Percentiles rank a stretch among this genome's conserved stretches.
Conservation (phyloP, 352 stramenopile genomes). For the Pythium pyrilobum region DNA sequence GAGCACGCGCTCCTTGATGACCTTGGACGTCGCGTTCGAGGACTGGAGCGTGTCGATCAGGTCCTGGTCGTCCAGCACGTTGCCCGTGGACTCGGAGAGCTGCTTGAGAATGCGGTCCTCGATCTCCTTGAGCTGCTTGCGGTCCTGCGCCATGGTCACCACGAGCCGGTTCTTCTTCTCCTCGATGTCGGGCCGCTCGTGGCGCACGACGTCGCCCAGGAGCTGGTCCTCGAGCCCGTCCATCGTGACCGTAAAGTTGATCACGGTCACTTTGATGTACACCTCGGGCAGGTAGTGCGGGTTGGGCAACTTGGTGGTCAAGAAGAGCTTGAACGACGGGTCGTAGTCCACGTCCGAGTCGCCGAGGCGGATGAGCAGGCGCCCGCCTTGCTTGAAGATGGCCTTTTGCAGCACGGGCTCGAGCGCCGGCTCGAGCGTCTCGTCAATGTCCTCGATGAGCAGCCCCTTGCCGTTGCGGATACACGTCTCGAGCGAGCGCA, state of each 20-base stretch:
- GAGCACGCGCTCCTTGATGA: slow-evolving; percentile 88
- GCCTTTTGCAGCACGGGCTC: slow-evolving; percentile 92
- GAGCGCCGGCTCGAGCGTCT: slow-evolving; percentile 88
- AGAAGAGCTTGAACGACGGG: slow-evolving; percentile 80
- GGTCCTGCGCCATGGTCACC: slow-evolving; percentile 91
- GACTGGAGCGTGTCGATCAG: slow-evolving; percentile 84
- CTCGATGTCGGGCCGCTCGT: slow-evolving; percentile 91
- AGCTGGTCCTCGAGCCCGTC: slow-evolving; percentile 91
- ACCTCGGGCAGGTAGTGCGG: slow-evolving; percentile 93
- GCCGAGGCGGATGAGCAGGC: slow-evolving; percentile 85
- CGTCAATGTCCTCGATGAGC: slow-evolving; percentile 92
- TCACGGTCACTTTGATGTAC: slow-evolving; percentile 96
- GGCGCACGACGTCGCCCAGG: slow-evolving; percentile 88
- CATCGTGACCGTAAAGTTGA: slow-evolving; percentile 96
- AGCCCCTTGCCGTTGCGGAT: slow-evolving; percentile 89
- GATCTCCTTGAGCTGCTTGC: slow-evolving; percentile 90
- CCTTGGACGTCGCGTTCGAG: slow-evolving; percentile 78
- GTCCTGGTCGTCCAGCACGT: slow-evolving; percentile 92
- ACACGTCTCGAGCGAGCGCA: slow-evolving; percentile 88
- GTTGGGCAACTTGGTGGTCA: slow-evolving; percentile 93
- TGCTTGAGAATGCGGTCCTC: slow-evolving; percentile 91
- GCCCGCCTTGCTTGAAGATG: slow-evolving; percentile 89
- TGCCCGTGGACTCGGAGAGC: slow-evolving; percentile 88
- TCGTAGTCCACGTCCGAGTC: slow-evolving; percentile 94
- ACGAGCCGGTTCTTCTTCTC: slow-evolving; percentile 92